Base-by-base conservation (phyloP, 768 basidiomycete genomes). In the Russula olivacea region DNA sequence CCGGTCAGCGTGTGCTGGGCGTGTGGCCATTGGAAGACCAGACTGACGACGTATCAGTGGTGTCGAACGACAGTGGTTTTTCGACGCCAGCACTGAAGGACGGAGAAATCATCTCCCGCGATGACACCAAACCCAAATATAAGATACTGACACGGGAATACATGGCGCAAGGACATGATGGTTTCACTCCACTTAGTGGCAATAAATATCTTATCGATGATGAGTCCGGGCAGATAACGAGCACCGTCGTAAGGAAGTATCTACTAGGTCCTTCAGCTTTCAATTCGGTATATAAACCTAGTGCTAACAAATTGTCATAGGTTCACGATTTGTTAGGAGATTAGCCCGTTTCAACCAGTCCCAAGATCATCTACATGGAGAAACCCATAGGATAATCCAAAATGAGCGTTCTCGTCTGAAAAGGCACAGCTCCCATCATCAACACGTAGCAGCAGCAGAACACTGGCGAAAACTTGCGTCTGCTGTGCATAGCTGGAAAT, bases 91-190 rank as follows among this genome's bases (percentile, higher is more conserved):
- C 64, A 12, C 69, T 78, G n/a, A 72, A 79, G 15, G 79, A 82
- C 49, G 76, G 77, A 23, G 85, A 85, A 50, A 77, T 77, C 21
- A 77, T 94, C 68, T 75, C 77, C 69, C 81, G 80, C 8, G 71
- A 74, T 49, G 75, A 75, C 50, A 78, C 76, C 2, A 84, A 83
- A 2, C 77, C 79, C 68, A 85, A 76, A 64, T 95, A 93, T 74
- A 86, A 79, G 53, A 80, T 97, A 34, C 86, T 95, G 38, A 93
- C 91, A n/a, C 78, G 92, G 69, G 82, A 92, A 60, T 97, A 95
- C 69, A 81, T 95, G 87, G 84, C 87, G 2, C 76, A 83, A 66
- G 91, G 90, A 0, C 89, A 92, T 66, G 93, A 95, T 68, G 93
- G 93, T 0, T 97, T 85, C 73, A 73, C 75, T 0, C 79, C 86